Conservation (phyloP, 2,329 filamentous ascomycete species). For the Fusarium sp. region DNA sequence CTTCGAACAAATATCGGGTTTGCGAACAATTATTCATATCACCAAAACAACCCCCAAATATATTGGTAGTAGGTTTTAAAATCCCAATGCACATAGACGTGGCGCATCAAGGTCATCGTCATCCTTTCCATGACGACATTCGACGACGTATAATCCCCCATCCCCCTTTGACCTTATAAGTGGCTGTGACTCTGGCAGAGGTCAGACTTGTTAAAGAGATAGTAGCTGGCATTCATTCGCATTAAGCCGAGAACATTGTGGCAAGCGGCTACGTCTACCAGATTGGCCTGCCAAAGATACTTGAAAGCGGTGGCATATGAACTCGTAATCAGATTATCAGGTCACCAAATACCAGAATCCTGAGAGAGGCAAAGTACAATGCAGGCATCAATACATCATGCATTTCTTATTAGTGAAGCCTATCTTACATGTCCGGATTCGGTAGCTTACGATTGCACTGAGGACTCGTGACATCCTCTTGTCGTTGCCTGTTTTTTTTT, state of each 20-base stretch:
- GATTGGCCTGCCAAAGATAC: neutral
- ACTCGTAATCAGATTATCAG: slow-evolving; percentile 1
- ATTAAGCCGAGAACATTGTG: slow-evolving; percentile 17
- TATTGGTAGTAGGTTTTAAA: neutral
- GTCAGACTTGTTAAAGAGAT: neutral
- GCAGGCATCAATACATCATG: slow-evolving; percentile 16
- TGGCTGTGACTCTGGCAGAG: slow-evolving; percentile 5
- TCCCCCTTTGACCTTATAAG: neutral
- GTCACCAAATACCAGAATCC: neutral
- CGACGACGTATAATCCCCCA: neutral
- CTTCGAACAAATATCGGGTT: too few species aligned
- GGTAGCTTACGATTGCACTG: slow-evolving; percentile 18
- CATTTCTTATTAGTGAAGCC: slow-evolving; percentile 12
- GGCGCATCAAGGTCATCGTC: neutral
- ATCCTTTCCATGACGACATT: neutral
- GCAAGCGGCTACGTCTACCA: slow-evolving; percentile 10
- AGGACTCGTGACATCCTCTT: slow-evolving; percentile 22
- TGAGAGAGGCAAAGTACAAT: slow-evolving; percentile 7
- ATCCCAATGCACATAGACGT: too few species aligned
- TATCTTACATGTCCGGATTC: slow-evolving; percentile 26
- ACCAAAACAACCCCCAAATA: too few species aligned
- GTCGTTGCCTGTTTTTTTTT: slow-evolving; percentile 32
- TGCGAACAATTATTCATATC: too few species aligned
- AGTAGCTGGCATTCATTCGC: slow-evolving; percentile 10
- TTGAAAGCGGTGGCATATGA: slow-evolving; percentile 23